Base-by-base conservation (phyloP, 768 basidiomycete genomes). In the Kwoniella bestiolae region DNA sequence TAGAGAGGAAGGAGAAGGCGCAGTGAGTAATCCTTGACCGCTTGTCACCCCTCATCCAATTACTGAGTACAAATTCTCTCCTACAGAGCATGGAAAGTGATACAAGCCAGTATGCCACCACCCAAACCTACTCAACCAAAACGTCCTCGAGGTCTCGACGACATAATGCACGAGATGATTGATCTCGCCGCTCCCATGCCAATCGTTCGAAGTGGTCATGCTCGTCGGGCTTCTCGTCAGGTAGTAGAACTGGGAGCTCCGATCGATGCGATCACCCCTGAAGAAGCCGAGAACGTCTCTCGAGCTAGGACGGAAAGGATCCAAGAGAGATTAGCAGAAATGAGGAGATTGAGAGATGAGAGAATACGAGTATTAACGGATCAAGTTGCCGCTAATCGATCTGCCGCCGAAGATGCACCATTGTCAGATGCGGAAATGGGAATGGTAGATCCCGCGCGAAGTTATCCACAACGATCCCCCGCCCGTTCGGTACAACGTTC, bases 201-300 rank as follows among this genome's bases (percentile, higher is more conserved):
- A 53, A 60, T 60, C 31, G 32, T 50, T 41, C 50, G 55, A 32
- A 31, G 60, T 25, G 53, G 53, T 34, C 68, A 72, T 53, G 53
- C 62, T 23, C 65, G 74, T 7, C 69, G 72, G n/a, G 72, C 75
- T 3, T 73, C 75, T 5, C 60, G 72, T 11, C 66, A 71, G 34
- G 26, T 76, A 9, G 53, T 64, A 1, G 75, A 65, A 29, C 67
- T 76, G 3, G 75, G 75, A 3, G 61, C 66, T 4, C 70, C 71
- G 3, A 53, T 76, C 67, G 14, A 50, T 59, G 45, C 60, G 57
- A 38, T 59, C 29, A n/a, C 58, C 23, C 38, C 51, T 11, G 73
- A 74, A n/a, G 70, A 69, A 25, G 65, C 67, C 18, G 66, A 67
- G 8, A 8, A 60, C 3, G 28, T 23, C 7, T 29, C 46, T 44